phyloP scores from a whole-genome alignment of 495 filamentous ascomycete species.

The Xylaria flabelliformis region DNA sequence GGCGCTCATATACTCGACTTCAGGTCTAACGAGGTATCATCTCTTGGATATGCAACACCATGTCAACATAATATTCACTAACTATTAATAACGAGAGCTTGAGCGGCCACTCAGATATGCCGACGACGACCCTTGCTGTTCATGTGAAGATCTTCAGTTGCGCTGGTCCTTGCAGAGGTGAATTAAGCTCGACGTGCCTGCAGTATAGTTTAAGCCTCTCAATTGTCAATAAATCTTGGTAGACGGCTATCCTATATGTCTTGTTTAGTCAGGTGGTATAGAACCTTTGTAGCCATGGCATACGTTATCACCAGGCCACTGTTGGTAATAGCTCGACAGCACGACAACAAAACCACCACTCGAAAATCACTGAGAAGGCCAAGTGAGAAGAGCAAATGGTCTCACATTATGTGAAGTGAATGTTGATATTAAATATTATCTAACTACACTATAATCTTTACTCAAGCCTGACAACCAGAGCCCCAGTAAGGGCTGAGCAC shows the following conservation, averaged over 20 bases:
- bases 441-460: background rate
- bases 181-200: background rate
- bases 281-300: background rate
- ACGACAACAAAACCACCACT: background rate
- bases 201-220: background rate
- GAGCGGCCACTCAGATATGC: background rate
- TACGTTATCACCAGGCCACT: background rate
- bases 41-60: background rate
- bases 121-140: background rate
- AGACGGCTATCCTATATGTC: background rate
- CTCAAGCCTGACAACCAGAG: background rate
- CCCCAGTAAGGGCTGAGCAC: background rate
- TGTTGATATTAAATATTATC: conserved; percentile 19
- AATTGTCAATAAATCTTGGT: background rate
- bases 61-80: background rate
- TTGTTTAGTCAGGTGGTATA: background rate
- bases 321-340: background rate
- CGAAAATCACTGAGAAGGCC: background rate
- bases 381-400: background rate
- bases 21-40: background rate
- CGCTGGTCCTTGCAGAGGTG: too few relatives aligned
- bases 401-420: background rate
- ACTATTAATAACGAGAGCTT: background rate
- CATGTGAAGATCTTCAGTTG: background rate
- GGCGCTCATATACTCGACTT: background rate